Evolutionary conservation across 345 rosid species (phyloP).

Genomic region (Turritis glabra): DNA sequence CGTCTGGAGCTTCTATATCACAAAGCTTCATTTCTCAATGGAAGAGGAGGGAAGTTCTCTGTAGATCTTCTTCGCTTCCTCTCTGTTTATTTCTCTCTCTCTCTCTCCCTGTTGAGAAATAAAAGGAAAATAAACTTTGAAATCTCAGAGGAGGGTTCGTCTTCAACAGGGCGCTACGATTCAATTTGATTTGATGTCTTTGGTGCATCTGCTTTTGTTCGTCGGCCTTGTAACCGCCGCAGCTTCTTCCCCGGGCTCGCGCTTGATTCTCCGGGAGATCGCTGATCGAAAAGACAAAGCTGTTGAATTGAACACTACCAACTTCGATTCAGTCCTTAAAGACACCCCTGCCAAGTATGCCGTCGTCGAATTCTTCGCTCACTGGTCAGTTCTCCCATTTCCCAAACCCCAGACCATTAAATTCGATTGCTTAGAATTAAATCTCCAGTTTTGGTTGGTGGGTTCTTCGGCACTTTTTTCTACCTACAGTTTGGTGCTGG

Average conservation of each 20-base stretch:
- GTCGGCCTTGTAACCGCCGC: conserved; percentile 38
- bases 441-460: conserved; percentile 36
- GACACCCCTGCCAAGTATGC: conserved; percentile 76
- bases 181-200: conserved; percentile 54
- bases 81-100: not conserved
- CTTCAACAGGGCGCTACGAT: not conserved
- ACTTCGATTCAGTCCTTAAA: conserved; percentile 62
- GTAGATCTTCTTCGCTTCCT: conserved; percentile 23
- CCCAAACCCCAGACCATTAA: conserved; percentile 17
- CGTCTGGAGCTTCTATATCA: conserved; percentile 12
- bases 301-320: conserved; percentile 67
- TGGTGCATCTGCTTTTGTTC: conserved; percentile 41
- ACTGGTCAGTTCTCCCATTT: conserved; percentile 57
- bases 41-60: conserved; percentile 36
- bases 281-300: conserved; percentile 53
- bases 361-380: conserved; percentile 91
- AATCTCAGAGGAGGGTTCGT: conserved; percentile 3
- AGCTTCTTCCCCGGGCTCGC: conserved; percentile 56
- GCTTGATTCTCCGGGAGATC: conserved; percentile 61
- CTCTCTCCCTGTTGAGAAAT: not conserved
- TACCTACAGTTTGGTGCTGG: conserved; percentile 26
- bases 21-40: not conserved
- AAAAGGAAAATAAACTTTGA: not conserved
- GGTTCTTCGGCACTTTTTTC: conserved; percentile 39
- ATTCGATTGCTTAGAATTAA: conserved; percentile 27